A percentile compares a stretch with the other conserved stretches of the same genome.
These are phyloP conservation scores for Pseudozyma sp. DNA, from an alignment of 1,284 basidiomycete species.

Conservation along the genomic window DNA sequence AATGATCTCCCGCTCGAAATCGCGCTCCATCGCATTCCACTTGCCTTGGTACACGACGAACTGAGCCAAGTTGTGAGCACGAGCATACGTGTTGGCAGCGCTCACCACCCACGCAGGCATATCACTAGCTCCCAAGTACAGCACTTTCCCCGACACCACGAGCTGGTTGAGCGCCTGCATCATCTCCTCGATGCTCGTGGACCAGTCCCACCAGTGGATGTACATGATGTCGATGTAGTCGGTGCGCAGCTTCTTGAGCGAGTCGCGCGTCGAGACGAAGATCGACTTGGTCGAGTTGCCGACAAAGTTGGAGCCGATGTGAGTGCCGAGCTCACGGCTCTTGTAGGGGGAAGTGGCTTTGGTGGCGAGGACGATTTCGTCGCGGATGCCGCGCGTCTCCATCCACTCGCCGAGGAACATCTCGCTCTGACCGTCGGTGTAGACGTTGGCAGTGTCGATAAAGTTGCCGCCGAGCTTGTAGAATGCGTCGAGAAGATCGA, in stretches of 20 bases:
- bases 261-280: constrained; percentile 57
- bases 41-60: constrained; percentile 75
- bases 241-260: constrained; percentile 75
- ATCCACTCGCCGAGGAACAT: constrained; percentile 75
- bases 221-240: constrained; percentile 72
- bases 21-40: constrained; percentile 73
- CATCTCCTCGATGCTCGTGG: constrained; percentile 74
- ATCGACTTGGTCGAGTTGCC: constrained; percentile 71
- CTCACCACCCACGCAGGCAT: constrained; percentile 75
- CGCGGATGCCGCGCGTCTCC: constrained; percentile 72
- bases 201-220: constrained; percentile 74
- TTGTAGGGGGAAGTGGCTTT: constrained; percentile 71
- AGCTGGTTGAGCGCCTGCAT: constrained; percentile 73
- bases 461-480: constrained; percentile 71
- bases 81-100: constrained; percentile 74
- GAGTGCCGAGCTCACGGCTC: constrained; percentile 29
- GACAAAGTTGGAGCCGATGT: constrained; percentile 69
- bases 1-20: constrained; percentile 76
- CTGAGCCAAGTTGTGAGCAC: constrained; percentile 71
- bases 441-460: constrained; percentile 74
- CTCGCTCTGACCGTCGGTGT: constrained; percentile 73
- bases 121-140: constrained; percentile 72
- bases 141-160: constrained; percentile 72
- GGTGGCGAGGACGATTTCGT: constrained; percentile 74
- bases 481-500: constrained; percentile 52